Base-by-base conservation (phyloP, 371 early-diverging fungal genomes). In the Syncephalis plumigaleata region DNA sequence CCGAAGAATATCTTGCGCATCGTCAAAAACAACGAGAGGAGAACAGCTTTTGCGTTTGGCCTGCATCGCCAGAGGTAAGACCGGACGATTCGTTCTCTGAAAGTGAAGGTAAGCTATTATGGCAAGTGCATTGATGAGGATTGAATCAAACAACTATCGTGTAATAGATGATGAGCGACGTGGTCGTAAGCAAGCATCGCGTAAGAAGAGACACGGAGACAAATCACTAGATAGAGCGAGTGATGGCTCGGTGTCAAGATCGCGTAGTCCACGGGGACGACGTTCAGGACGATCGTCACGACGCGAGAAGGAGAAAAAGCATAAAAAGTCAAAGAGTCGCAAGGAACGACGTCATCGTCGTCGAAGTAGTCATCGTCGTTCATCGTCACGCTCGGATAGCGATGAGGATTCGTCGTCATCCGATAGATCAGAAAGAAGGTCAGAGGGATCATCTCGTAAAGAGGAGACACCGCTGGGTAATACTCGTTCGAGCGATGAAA, bases 11-110 rank as follows among this genome's bases (percentile, higher is more conserved):
- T 31, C 11, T 31, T 11, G 31, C 31, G 11, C 31, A 31, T 31
- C 60, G 60, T 24, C 56, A 54, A 15, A 55, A 60, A 4, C 51
- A 56, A n/a, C 66, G 84, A 22, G 59, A 71, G 31, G 59, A 59
- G 9, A 75, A 57, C 25, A 51, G 58, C 18, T 62, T 58, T 39
- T 78, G 75, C 0, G 68, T 85, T 31, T 85, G 83, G 81, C 71
- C 79, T 1, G 52, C 73, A 13, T 81, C 85, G 0, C 85, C 84
- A 73, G 25, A 51, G 53, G 16, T 46, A 53, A 1, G 54, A 51
- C 42, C 48, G 52, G 36, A 53, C 50, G 21, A 48, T 23, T 42
- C 54, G 13, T 60, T 58, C 9, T 54, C 56, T 1, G 54, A 54
- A n/a, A 47, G 52, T 46, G 63, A 65, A 16, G 53, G 55, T 5